Evolutionary conservation across 2,329 filamentous ascomycete genomes (phyloP), one percentile per base, ranked within the genome.

Genomic region (Paraconiothyrium sp.): DNA sequence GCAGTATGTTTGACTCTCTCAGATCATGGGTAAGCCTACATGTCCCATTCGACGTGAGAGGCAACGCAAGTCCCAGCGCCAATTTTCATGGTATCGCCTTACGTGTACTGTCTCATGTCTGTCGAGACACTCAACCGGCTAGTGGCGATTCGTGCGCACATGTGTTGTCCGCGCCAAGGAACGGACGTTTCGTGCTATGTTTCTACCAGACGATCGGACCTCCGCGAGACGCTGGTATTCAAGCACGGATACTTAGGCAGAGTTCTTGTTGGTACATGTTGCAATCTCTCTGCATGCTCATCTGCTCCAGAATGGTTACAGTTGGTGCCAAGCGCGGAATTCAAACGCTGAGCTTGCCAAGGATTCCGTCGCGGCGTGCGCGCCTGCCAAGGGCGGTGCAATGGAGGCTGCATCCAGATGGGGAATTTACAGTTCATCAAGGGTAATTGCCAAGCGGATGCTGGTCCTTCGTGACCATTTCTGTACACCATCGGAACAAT

Each of bases 271-370:
- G 14, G 4, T 51, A 37, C 32, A 37, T 37, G 13, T 51, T 51
- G 32, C 13, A 10, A n/a, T 3, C 41, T 20, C 14, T 32, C n/a
- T 11, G 34, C 13, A 27, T n/a, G 5, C 20, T 14, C n/a, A 16
- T 14, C 24, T n/a, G n/a, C 14, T 11, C 4, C 35, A 37, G 32
- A 41, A 59, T 41, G 22, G 32, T 10, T 57, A 22, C 16, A 37
- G 51, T 32, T 54, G 49, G n/a, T 58, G 66, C 66, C 66, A 68
- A 68, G 66, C 58, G 64, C 64, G 66, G 66, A 66, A 57, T 49
- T 47, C 30, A 24, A 46, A 9, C 32, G 30, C 49, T 39, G 34
- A 49, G 44, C 16, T 37, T 16, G 63, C 65, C 65, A 67, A 67
- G 65, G 48, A 62, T 67, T 62, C 65, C 61, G 65, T 59, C 34